Percentiles rank a stretch among this genome's conserved stretches.
phyloP scores from a whole-genome alignment of 2,329 filamentous ascomycete genomes.

The Colletotrichum sp. region DNA sequence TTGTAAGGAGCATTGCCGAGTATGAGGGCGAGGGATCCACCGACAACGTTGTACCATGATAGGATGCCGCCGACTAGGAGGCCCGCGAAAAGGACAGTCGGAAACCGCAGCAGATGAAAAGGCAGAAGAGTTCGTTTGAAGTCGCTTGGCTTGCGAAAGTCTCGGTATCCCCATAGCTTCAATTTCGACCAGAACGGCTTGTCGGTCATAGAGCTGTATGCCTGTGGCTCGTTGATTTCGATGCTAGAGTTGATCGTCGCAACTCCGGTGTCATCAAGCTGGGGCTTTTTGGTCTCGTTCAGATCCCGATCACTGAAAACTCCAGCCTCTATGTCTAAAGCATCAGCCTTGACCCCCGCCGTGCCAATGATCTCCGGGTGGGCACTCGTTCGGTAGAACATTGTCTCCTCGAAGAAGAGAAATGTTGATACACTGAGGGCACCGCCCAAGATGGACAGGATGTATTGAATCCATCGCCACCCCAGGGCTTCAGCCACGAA shows the following conservation, averaged over 20 bases:
- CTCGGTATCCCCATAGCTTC: background rate
- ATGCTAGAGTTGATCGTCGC: background rate
- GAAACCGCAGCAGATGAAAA: background rate
- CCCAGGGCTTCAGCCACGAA: conserved; percentile 24
- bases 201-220: background rate
- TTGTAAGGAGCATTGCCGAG: conserved; percentile 26
- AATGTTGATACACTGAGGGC: conserved; percentile 16
- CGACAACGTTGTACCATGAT: conserved; percentile 25
- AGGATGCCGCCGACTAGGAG: conserved; percentile 27
- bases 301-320: background rate
- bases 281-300: background rate
- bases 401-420: conserved; percentile 29
- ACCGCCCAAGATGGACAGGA: conserved; percentile 22
- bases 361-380: background rate
- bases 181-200: background rate
- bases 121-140: background rate
- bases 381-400: conserved; percentile 21
- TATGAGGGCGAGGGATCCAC: conserved; percentile 24
- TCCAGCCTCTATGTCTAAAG: background rate
- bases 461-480: conserved; percentile 28
- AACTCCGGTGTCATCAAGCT: background rate
- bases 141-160: background rate
- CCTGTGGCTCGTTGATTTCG: background rate
- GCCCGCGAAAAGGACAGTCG: conserved; percentile 26
- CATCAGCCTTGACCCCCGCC: background rate